A percentile compares a stretch with the other conserved stretches of the same genome.
These are phyloP conservation scores for Cornus florida DNA, from an alignment of 148 eudicot genomes.

Conservation along the genomic window DNA sequence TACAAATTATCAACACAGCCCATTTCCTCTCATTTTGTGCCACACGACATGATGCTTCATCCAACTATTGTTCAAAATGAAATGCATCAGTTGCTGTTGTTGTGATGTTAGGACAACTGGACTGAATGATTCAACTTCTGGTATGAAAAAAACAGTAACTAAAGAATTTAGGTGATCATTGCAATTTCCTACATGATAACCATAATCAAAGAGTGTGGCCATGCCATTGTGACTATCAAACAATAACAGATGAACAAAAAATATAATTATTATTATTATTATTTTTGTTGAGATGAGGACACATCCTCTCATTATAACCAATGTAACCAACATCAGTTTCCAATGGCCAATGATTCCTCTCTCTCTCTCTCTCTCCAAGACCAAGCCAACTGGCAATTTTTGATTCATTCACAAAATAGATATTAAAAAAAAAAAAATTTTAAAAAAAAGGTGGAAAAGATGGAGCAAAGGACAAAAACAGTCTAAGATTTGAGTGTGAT, in stretches of 20 bases:
- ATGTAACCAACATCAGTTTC: constrained; percentile 21
- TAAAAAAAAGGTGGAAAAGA: constrained; percentile 26
- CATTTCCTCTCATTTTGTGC: too few relatives aligned
- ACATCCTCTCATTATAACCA: not conserved
- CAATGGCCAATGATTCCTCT: constrained; percentile 7
- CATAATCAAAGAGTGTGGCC: too few relatives aligned
- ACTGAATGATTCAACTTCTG: too few relatives aligned
- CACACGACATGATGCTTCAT: too few relatives aligned
- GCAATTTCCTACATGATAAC: too few relatives aligned
- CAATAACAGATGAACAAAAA: not conserved
- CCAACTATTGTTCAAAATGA: too few relatives aligned
- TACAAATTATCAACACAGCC: too few relatives aligned
- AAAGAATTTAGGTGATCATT: too few relatives aligned
- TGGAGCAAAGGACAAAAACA: constrained; percentile 40
- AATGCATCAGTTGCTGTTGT: too few relatives aligned
- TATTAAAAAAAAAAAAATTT: not conserved
- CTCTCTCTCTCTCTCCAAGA: constrained; percentile 17
- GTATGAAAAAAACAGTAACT: too few relatives aligned
- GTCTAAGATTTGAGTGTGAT: constrained; percentile 38
- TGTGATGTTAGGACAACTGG: too few relatives aligned
- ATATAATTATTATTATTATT: too few relatives aligned
- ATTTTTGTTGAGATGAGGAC: not conserved
- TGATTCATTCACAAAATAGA: constrained; percentile 35
- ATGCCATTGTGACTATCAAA: not conserved
- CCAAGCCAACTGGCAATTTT: constrained; percentile 67